Conservation (phyloP, 805 yeast genomes). For the Yamadazyma laniorum region DNA sequence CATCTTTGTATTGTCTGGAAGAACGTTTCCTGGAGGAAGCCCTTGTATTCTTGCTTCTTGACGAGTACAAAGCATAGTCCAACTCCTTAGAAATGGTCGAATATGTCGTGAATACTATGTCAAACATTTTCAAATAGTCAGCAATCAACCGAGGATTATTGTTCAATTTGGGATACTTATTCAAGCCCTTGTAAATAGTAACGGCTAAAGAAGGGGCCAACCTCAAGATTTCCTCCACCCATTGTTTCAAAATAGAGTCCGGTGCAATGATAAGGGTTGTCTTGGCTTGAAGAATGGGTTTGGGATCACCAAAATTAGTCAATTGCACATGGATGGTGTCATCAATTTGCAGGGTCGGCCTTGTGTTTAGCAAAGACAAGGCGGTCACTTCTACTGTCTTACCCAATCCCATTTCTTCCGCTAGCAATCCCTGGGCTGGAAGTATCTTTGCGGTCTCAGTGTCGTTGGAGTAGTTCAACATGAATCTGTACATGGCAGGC, state of each 20-base stretch:
- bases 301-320: slow-evolving; percentile 38
- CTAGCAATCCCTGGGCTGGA: slow-evolving; percentile 65
- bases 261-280: slow-evolving; percentile 88
- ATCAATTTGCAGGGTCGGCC: slow-evolving; percentile 41
- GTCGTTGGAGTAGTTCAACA: slow-evolving; percentile 25
- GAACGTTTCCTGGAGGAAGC: slow-evolving; percentile 24
- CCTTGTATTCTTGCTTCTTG: slow-evolving; percentile 50
- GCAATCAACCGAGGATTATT: slow-evolving; percentile 46
- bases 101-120: slow-evolving; percentile 81
- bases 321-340: slow-evolving; percentile 26
- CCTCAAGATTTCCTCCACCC: slow-evolving; percentile 71
- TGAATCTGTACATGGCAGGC: slow-evolving; percentile 24
- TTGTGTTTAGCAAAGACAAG: slow-evolving; percentile 57
- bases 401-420: slow-evolving; percentile 98
- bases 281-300: slow-evolving; percentile 50
- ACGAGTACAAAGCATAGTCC: slow-evolving; percentile 73
- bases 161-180: slow-evolving; percentile 22
- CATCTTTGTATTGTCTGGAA: slow-evolving; percentile 11
- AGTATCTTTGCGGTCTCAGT: slow-evolving; percentile 25
- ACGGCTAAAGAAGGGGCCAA: slow-evolving; percentile 61
- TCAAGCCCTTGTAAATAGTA: slow-evolving; percentile 60
- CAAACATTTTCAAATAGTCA: slow-evolving; percentile 56
- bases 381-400: slow-evolving; percentile 86
- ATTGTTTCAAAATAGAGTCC: slow-evolving; percentile 76
- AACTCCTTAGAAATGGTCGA: slow-evolving; percentile 68